phyloP scores from a whole-genome alignment of 192 early-diverging fungal species.

The Coemansia sp. region DNA sequence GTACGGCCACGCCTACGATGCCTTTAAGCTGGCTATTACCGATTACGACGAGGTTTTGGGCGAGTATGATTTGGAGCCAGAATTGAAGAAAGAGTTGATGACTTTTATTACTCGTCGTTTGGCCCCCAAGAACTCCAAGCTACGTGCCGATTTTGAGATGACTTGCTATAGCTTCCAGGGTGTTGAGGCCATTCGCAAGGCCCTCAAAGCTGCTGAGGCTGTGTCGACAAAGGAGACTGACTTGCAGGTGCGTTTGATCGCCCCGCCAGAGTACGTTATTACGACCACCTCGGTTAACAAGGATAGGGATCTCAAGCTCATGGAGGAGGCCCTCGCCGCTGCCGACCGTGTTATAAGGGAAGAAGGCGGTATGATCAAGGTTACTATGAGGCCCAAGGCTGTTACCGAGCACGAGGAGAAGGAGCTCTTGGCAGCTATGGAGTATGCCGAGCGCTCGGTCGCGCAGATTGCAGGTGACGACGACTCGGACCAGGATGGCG shows the following conservation, averaged over 20 bases:
- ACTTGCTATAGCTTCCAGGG: constrained; percentile 94
- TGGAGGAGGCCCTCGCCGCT: constrained; percentile 85
- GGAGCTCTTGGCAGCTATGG: constrained; percentile 91
- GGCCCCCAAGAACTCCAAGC: constrained; percentile 95
- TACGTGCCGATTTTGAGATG: constrained; percentile 94
- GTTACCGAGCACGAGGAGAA: constrained; percentile 92
- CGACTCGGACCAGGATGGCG: constrained; percentile 65
- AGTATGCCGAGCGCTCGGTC: constrained; percentile 88
- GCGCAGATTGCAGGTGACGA: constrained; percentile 93
- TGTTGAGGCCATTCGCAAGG: constrained; percentile 93
- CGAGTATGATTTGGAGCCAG: constrained; percentile 66
- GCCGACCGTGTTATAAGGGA: constrained; percentile 79
- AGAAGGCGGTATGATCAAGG: constrained; percentile 71
- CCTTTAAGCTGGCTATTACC: constrained; percentile 91
- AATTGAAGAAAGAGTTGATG: constrained; percentile 74
- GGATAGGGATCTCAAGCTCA: constrained; percentile 76
- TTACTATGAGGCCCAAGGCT: constrained; percentile 91
- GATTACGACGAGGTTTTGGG: constrained; percentile 88
- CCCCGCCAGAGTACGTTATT: constrained; percentile 94
- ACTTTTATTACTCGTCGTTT: constrained; percentile 86
- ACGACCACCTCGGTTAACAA: constrained; percentile 86
- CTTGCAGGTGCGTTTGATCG: constrained; percentile 88
- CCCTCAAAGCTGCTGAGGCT: constrained; percentile 85
- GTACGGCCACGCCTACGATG: constrained; percentile 97
- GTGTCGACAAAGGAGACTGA: constrained; percentile 74